Base-by-base conservation (phyloP, 129 eudicot species). In the Glebionis coronaria region DNA sequence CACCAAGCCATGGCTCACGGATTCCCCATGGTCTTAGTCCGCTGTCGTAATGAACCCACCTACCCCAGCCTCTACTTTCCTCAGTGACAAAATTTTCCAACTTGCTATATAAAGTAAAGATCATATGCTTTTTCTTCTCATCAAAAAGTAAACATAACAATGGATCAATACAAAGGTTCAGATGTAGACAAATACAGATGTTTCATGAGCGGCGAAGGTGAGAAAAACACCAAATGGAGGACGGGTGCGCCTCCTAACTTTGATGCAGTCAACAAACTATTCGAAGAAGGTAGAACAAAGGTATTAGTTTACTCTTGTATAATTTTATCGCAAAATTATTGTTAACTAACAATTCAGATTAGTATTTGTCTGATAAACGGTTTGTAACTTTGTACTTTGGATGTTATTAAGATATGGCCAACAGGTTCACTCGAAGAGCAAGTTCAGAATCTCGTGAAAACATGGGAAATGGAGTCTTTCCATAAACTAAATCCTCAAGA, bases 281-380 rank as follows among this genome's bases (percentile, higher is more conserved):
- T 92, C 46, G 96, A 92, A 86, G 69, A 92, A 80, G 96, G 90
- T 65, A 77, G 90, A 66, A 92, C 96, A 56, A 83, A 82, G 79
- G 95, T 92, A 35, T 35, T 77, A 81, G 11, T 35, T 35, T 59
- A 87, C 85, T 29, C 12, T 35, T 35, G 10, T 1, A 35, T 10
- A 35, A 35, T 9, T 35, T n/a, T 7, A 2, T 35, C 42, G 42
- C 9, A 35, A 35, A 35, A 35, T 5, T 35, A 35, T 35, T 35
- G 42, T 6, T 35, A 7, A 35, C 42, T 35, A 35, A 35, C 42
- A 35, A n/a, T n/a, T n/a, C n/a, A n/a, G n/a, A n/a, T n/a, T n/a
- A n/a, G n/a, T n/a, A n/a, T n/a, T n/a, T n/a, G n/a, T n/a, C n/a
- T n/a, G 28, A 40, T 44, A 54, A 7, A 56, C 1, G 20, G 9